Percentiles rank a stretch among this genome's conserved stretches.
These are phyloP conservation scores for Astragalus membranaceus DNA, from an alignment of 306 rosid species.

Conservation along the genomic window DNA sequence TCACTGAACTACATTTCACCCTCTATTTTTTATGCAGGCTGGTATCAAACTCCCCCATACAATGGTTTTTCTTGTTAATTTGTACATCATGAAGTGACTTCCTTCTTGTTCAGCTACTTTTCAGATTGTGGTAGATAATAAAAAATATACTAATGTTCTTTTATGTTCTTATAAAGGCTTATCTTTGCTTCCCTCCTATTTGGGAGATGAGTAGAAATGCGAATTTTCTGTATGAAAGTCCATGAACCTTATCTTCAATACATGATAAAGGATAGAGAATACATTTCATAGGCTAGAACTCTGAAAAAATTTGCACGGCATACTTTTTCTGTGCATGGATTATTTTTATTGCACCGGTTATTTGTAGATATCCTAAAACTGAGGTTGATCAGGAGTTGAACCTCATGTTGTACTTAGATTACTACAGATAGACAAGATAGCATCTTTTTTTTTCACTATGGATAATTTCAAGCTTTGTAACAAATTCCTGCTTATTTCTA, in stretches of 20 bases:
- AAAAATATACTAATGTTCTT: not conserved
- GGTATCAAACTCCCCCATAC: not conserved
- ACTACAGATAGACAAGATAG: not conserved
- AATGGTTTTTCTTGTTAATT: slow-evolving; percentile 14
- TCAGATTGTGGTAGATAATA: slow-evolving; percentile 1
- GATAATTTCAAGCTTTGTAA: not conserved
- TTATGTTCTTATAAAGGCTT: not conserved
- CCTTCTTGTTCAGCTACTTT: not conserved
- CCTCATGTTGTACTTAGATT: not conserved
- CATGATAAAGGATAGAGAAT: not conserved
- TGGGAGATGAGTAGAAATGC: not conserved
- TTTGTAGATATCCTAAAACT: not conserved
- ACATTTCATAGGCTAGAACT: slow-evolving; percentile 12
- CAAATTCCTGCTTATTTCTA: not conserved
- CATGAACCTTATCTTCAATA: not conserved
- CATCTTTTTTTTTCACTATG: not conserved
- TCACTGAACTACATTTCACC: not conserved
- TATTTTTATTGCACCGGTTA: not conserved
- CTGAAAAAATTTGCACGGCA: not conserved
- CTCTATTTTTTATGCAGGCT: not conserved
- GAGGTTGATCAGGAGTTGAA: not conserved
- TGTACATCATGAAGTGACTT: not conserved
- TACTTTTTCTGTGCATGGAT: not conserved
- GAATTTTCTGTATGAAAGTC: not conserved
- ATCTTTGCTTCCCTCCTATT: not conserved